Evolutionary conservation across 1,284 basidiomycete genomes (phyloP).

Genomic region (Puccinia brachypodii): DNA sequence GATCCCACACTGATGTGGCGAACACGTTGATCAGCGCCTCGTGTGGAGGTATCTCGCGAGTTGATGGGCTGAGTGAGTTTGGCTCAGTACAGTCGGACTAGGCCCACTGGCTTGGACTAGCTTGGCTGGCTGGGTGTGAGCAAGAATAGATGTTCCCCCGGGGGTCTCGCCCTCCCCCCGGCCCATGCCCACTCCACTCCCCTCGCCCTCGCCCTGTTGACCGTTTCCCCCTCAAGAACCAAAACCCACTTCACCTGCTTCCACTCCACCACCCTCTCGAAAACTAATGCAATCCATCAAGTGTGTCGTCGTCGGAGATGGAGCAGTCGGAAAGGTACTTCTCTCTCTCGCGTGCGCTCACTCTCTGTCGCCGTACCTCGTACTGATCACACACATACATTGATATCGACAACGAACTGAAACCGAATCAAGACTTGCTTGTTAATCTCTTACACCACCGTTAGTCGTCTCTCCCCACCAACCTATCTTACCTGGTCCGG

Average conservation of each 20-base stretch:
- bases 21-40: no score
- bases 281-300: conserved; percentile 53
- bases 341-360: conserved; percentile 4
- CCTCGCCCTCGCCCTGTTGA: not conserved
- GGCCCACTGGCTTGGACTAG: no score
- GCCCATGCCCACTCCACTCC: not conserved
- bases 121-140: no score
- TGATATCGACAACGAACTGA: not conserved
- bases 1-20: no score
- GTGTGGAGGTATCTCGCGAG: no score
- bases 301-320: conserved; percentile 99
- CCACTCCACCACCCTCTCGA: not conserved
- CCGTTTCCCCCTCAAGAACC: no score
- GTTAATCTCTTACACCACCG: conserved; percentile 57
- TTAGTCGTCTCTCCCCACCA: conserved; percentile 32
- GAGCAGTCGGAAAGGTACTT: conserved; percentile 93
- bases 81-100: no score
- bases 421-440: conserved; percentile 54
- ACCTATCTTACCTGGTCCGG: no score
- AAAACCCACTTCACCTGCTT: not conserved
- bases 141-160: no score
- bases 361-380: not conserved
- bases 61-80: no score
- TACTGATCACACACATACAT: conserved; percentile 50
- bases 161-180: no score